Evolutionary conservation across 2,329 filamentous ascomycete species (phyloP).

Genomic region (Cyphellophora europaea): DNA sequence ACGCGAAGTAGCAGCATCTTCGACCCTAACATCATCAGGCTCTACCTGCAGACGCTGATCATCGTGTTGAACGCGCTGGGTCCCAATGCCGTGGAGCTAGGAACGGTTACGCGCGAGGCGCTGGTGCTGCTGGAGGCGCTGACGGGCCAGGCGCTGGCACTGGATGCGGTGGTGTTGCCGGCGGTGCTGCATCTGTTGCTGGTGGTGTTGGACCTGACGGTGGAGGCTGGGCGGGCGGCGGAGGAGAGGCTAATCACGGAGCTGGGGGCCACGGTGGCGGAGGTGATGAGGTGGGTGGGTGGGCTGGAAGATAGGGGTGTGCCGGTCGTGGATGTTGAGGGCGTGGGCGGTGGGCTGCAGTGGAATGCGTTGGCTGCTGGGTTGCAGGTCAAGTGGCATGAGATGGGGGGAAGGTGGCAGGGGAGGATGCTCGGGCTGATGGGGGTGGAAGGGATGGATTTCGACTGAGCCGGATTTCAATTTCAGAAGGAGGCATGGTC

Average conservation of each 20-base stretch:
- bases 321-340: constrained; percentile 47
- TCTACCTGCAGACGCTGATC: constrained; percentile 78
- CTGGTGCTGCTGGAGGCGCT: constrained; percentile 73
- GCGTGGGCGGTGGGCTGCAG: constrained; percentile 51
- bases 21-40: constrained; percentile 63
- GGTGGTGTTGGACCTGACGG: constrained; percentile 72
- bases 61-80: constrained; percentile 76
- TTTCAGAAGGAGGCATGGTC: too few relatives aligned
- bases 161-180: constrained; percentile 59
- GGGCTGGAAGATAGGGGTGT: constrained; percentile 57
- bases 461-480: too few relatives aligned
- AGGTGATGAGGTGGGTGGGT: constrained; percentile 79
- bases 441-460: constrained; percentile 4
- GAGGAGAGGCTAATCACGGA: constrained; percentile 64
- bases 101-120: constrained; percentile 64
- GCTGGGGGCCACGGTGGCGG: constrained; percentile 67
- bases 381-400: constrained; percentile 69
- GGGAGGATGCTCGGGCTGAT: constrained; percentile 19
- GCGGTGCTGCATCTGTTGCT: constrained; percentile 72
- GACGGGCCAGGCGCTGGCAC: constrained; percentile 44
- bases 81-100: constrained; percentile 64
- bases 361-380: constrained; percentile 59
- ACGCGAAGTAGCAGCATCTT: constrained; percentile 50
- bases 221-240: constrained; percentile 35
- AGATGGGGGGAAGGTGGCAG: constrained; percentile 36